Evolutionary conservation across 1,284 basidiomycete species (phyloP).

Genomic region (Moesziomyces sp.): DNA sequence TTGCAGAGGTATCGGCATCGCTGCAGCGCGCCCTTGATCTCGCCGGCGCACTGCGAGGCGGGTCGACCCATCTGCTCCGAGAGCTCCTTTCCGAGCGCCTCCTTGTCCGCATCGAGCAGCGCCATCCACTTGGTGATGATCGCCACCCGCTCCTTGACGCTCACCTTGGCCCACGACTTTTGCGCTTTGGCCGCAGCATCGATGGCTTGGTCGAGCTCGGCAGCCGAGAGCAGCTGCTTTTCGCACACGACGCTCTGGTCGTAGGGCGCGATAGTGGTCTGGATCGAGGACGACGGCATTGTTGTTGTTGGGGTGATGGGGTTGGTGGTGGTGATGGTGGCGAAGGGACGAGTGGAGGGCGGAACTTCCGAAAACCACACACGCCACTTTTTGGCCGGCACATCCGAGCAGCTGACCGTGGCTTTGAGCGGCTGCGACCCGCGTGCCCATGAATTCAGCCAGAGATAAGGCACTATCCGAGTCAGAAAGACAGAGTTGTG

Average conservation of each 20-base stretch:
- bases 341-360: background rate
- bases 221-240: conserved; percentile 67
- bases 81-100: conserved; percentile 80
- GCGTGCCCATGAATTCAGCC: no score
- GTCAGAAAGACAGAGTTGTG: conserved; percentile 14
- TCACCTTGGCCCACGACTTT: conserved; percentile 77
- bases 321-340: conserved; percentile 2
- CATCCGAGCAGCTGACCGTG: no score
- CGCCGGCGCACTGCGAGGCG: conserved; percentile 79
- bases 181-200: conserved; percentile 75
- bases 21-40: conserved; percentile 82
- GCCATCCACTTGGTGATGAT: conserved; percentile 80
- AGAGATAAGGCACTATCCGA: background rate
- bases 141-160: conserved; percentile 78
- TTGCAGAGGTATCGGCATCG: conserved; percentile 85
- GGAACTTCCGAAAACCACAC: no score
- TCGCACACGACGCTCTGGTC: conserved; percentile 70
- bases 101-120: conserved; percentile 74
- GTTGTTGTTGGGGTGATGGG: conserved; percentile 1
- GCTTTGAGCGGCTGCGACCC: no score
- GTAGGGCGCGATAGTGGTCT: conserved; percentile 72
- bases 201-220: conserved; percentile 75
- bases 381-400: no score
- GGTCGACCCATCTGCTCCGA: conserved; percentile 87
- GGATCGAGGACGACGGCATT: conserved; percentile 59